phyloP scores from a whole-genome alignment of 768 basidiomycete species.

The Chalciporus chontae region DNA sequence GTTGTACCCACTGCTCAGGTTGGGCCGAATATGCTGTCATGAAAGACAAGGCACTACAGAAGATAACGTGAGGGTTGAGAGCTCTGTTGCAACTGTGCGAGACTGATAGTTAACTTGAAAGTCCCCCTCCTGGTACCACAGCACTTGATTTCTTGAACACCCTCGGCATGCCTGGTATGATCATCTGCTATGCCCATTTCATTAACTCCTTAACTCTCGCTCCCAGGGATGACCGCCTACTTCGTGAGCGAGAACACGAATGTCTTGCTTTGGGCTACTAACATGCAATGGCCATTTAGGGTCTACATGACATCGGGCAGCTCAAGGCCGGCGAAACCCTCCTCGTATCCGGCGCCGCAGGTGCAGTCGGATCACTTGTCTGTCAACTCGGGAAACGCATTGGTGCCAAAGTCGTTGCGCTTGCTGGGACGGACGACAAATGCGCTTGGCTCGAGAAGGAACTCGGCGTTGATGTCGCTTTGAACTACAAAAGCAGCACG shows the following conservation, averaged over 20 bases:
- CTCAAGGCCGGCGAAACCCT: conserved; percentile 83
- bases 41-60: conserved; percentile 47
- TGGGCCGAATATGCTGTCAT: conserved; percentile 76
- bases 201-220: neutral
- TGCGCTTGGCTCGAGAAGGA: conserved; percentile 83
- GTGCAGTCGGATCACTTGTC: conserved; percentile 78
- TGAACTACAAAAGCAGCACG: conserved; percentile 82
- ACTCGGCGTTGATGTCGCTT: conserved; percentile 73
- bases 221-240: conserved; percentile 82
- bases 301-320: conserved; percentile 75
- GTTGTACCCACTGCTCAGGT: conserved; percentile 37
- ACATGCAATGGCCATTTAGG: conserved; percentile 41
- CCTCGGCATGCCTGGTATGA: conserved; percentile 68
- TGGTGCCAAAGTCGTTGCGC: conserved; percentile 82
- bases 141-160: conserved; percentile 79
- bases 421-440: conserved; percentile 84
- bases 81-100: neutral
- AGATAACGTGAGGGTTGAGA: conserved; percentile 48
- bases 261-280: neutral
- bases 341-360: conserved; percentile 88
- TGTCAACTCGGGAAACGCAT: conserved; percentile 81
- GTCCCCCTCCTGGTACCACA: conserved; percentile 55
- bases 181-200: neutral
- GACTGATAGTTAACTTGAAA: conserved; percentile 22
- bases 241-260: conserved; percentile 49